Evolutionary conservation across 2,329 filamentous ascomycete genomes (phyloP).

Genomic region (Botrytis galanthina): DNA sequence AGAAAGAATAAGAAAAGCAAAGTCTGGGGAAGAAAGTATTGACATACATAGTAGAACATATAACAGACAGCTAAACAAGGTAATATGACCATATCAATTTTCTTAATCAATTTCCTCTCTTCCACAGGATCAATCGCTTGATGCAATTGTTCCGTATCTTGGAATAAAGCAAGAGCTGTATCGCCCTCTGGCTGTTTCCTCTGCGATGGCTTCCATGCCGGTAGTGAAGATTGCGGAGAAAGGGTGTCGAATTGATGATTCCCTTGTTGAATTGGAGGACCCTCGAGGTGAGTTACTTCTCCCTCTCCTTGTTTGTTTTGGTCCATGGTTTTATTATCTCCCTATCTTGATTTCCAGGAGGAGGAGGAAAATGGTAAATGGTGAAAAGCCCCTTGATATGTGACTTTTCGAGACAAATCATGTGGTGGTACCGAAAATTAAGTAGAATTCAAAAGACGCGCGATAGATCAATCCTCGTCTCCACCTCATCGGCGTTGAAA

Average conservation of each 20-base stretch:
- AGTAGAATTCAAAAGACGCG: neutral
- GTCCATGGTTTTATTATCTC: neutral
- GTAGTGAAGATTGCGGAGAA: neutral
- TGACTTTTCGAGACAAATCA: neutral
- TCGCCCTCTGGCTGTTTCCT: neutral
- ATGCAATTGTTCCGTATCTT: constrained; percentile 4
- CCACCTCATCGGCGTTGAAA: neutral
- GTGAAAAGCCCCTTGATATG: neutral
- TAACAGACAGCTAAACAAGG: constrained; percentile 15
- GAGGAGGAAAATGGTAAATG: neutral
- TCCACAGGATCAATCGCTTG: neutral
- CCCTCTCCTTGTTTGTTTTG: neutral
- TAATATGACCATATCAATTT: constrained; percentile 14
- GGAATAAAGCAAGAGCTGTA: constrained; percentile 9
- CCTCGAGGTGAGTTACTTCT: neutral
- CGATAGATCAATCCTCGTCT: neutral
- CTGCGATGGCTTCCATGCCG: neutral
- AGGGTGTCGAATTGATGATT: neutral
- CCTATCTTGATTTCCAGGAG: neutral
- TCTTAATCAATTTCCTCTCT: constrained; percentile 1
- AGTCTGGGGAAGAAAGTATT: fast-evolving
- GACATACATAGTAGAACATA: constrained; percentile 3
- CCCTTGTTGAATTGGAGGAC: neutral
- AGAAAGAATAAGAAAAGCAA: fast-evolving
- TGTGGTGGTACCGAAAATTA: neutral